Evolutionary conservation across 139 green algal genomes (phyloP), one percentile per base, ranked within the genome.

Genomic region (Coelastrella sp.): DNA sequence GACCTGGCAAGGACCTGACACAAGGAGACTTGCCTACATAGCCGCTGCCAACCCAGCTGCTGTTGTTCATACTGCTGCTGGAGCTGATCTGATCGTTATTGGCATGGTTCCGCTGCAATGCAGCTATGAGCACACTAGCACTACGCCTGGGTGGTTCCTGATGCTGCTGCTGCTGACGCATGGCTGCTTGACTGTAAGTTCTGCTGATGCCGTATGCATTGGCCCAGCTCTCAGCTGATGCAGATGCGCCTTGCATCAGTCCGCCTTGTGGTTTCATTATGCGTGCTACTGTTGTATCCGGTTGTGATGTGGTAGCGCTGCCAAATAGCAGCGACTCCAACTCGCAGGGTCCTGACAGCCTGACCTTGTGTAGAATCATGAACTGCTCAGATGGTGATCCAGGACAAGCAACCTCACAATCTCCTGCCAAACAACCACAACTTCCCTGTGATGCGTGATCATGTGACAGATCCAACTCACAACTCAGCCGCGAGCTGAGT

Each of bases 241-340:
- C n/a, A n/a, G n/a, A n/a, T n/a, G n/a, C n/a, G n/a, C n/a, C n/a
- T n/a, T n/a, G n/a, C n/a, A n/a, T n/a, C n/a, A n/a, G n/a, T n/a
- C n/a, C n/a, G n/a, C n/a, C n/a, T n/a, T n/a, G n/a, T n/a, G 45
- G 53, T 34, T 53, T 34, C 21, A 82, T 19, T 2, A 71, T 53
- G 34, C 75, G 51, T 1, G 75, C 75, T 2, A 82, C 75, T n/a
- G 75, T 82, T 27, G 75, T 82, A 21, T 82, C 75, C 6, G 75
- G 75, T 8, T 82, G 53, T n/a, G 34, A 27, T 4, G 75, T 82
- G 11, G 75, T 82, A 5, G 75, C 40, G 23, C 38, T 71, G 21
- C 11, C 75, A 82, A 82, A 82, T 21, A 82, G 75, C 51, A 82
- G 53, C 23, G 75, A 82, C 53, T 82, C 75, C 19, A 82, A 35